phyloP scores from a whole-genome alignment of 805 yeast genomes.

The Candida oleophila region DNA sequence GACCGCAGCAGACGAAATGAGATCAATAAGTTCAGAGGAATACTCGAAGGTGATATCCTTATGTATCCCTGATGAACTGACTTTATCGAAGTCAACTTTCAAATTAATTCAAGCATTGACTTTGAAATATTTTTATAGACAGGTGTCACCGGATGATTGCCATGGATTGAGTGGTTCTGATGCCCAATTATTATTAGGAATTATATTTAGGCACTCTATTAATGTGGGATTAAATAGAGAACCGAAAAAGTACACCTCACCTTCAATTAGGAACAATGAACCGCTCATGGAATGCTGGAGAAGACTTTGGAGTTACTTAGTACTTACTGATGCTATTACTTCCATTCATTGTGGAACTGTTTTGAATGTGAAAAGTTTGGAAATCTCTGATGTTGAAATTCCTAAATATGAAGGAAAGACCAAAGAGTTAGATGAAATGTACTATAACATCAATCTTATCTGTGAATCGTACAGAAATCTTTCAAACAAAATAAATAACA shows the following conservation, averaged over 20 bases:
- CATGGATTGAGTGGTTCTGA: conserved; percentile 42
- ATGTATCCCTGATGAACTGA: conserved; percentile 32
- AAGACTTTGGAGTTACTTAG: conserved; percentile 33
- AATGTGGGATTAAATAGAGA: conserved; percentile 42
- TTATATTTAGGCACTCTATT: conserved; percentile 35
- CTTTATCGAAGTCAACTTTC: conserved; percentile 30
- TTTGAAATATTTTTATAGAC: conserved; percentile 32
- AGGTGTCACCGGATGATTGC: conserved; percentile 41
- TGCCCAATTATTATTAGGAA: conserved; percentile 36
- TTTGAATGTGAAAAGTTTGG: conserved; percentile 25
- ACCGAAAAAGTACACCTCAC: conserved; percentile 29
- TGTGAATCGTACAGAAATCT: conserved; percentile 29
- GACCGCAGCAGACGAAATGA: conserved; percentile 29
- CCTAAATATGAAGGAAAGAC: conserved; percentile 20
- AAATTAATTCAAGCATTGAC: conserved; percentile 35
- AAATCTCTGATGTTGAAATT: conserved; percentile 31
- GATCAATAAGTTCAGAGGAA: conserved; percentile 23
- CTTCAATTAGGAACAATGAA: conserved; percentile 26
- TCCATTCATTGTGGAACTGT: conserved; percentile 34
- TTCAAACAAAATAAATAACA: conserved; percentile 24
- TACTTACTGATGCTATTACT: conserved; percentile 26
- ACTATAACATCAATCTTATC: conserved; percentile 16
- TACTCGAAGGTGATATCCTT: conserved; percentile 30
- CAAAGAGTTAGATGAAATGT: conserved; percentile 13
- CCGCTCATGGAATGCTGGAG: conserved; percentile 33